A percentile compares a stretch with the other conserved stretches of the same genome.
Conservation (phyloP, 768 basidiomycete species). For the Galerina sulciceps region DNA sequence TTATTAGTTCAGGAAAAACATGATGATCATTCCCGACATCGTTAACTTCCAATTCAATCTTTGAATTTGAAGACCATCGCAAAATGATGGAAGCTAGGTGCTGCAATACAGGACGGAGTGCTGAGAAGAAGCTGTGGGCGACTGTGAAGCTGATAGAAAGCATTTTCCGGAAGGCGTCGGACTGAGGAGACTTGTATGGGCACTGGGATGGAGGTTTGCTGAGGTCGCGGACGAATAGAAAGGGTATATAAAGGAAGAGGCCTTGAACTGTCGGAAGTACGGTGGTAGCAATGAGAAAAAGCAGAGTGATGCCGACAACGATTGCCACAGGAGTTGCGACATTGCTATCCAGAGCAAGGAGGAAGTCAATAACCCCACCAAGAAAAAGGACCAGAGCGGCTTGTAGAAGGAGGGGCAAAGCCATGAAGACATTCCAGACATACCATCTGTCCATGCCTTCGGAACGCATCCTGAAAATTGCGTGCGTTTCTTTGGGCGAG, state of each 20-base stretch:
- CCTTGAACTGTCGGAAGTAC: constrained; percentile 26
- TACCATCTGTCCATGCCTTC: constrained; percentile 28
- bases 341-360: constrained; percentile 15
- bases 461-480: constrained; percentile 26
- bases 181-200: constrained; percentile 16
- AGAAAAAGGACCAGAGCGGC: constrained; percentile 31
- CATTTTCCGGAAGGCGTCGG: neutral
- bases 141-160: too few relatives aligned
- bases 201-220: constrained; percentile 7
- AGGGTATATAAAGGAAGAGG: neutral
- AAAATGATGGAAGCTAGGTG: too few relatives aligned
- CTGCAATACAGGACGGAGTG: constrained; percentile 7
- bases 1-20: too few relatives aligned
- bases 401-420: constrained; percentile 30
- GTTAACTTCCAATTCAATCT: too few relatives aligned
- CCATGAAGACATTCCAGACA: constrained; percentile 25
- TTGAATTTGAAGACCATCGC: neutral
- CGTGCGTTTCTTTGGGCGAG: constrained; percentile 6
- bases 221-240: constrained; percentile 1
- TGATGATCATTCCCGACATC: too few relatives aligned
- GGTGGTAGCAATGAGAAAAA: constrained; percentile 25
- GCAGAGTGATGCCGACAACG: constrained; percentile 19
- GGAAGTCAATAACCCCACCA: constrained; percentile 25
- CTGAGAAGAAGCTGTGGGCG: neutral
- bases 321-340: constrained; percentile 23